Percentiles rank a stretch among this genome's conserved stretches.
Evolutionary conservation across 257 asterid species (phyloP).

Genomic region (Cynanchum wilfordii): DNA sequence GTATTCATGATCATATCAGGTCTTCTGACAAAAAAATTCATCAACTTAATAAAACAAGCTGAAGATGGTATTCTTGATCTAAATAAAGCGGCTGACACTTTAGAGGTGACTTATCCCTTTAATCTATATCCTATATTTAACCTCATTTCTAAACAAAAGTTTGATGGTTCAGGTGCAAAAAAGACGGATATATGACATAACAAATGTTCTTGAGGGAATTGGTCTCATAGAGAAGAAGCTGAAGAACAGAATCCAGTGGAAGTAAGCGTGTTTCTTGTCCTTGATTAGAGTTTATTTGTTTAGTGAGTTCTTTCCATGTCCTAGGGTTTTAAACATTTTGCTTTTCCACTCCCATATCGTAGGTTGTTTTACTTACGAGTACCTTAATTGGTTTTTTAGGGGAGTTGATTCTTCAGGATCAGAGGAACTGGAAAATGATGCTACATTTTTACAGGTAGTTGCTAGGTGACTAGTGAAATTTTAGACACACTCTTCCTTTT

Average conservation of each 20-base stretch:
- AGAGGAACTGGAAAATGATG: slow-evolving; percentile 67
- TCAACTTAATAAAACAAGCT: slow-evolving; percentile 46
- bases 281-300: neutral
- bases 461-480: neutral
- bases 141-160: slow-evolving; percentile 7
- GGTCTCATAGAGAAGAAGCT: slow-evolving; percentile 93
- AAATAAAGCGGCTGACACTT: slow-evolving; percentile 81
- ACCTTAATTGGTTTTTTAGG: slow-evolving; percentile 24
- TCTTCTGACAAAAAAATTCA: slow-evolving; percentile 42
- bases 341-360: neutral
- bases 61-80: slow-evolving; percentile 89
- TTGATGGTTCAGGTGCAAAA: slow-evolving; percentile 45
- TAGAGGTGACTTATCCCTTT: slow-evolving; percentile 34
- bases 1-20: slow-evolving; percentile 27
- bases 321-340: neutral
- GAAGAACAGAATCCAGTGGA: slow-evolving; percentile 66
- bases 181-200: slow-evolving; percentile 83
- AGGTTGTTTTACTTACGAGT: neutral
- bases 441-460: slow-evolving; percentile 70
- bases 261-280: slow-evolving; percentile 27
- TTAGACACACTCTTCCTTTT: neutral
- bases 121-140: neutral
- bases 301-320: neutral
- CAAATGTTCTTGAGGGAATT: slow-evolving; percentile 96
- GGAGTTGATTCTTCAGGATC: slow-evolving; percentile 71